phyloP scores from a whole-genome alignment of 2,329 filamentous ascomycete species.

The Calonectria multiphialidica region DNA sequence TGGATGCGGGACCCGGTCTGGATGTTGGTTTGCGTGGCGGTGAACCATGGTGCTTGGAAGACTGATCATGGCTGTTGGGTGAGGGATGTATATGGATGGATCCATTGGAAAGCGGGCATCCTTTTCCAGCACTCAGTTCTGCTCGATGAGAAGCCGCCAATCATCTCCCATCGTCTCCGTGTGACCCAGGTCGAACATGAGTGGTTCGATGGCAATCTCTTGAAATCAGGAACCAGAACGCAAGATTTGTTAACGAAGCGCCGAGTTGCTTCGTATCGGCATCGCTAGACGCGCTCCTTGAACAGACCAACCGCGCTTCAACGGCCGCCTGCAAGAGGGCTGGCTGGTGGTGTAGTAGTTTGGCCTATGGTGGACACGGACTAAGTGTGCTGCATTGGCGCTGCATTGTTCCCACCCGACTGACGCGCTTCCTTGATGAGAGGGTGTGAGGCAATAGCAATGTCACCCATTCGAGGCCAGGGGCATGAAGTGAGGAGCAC shows the following conservation, averaged over 20 bases:
- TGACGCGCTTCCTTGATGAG: conserved; percentile 6
- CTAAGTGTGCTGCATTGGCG: conserved; percentile 1
- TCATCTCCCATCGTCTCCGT: not conserved
- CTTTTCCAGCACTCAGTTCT: not conserved
- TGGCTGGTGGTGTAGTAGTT: not conserved
- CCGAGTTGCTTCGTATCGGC: not conserved
- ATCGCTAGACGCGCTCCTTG: conserved; percentile 8
- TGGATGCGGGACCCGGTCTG: not conserved
- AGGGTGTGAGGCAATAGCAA: conserved; percentile 10
- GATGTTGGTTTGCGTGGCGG: not conserved
- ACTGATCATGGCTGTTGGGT: not conserved
- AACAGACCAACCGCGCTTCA: conserved; percentile 1
- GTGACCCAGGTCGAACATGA: not conserved
- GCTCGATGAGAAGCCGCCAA: not conserved
- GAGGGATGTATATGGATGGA: not conserved
- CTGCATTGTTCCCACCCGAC: not conserved
- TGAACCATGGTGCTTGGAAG: not conserved
- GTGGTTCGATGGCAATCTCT: not conserved
- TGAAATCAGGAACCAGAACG: not conserved
- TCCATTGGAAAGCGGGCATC: not conserved
- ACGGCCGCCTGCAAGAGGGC: not conserved
- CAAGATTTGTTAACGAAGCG: conserved; percentile 14
- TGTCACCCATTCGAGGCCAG: conserved; percentile 12
- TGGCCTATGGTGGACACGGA: not conserved
- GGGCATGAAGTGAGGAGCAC: not conserved